Evolutionary conservation across 1,139 yeast species (phyloP), one percentile per base, ranked within the genome.

Genomic region (Entelexis paramagnoliae): DNA sequence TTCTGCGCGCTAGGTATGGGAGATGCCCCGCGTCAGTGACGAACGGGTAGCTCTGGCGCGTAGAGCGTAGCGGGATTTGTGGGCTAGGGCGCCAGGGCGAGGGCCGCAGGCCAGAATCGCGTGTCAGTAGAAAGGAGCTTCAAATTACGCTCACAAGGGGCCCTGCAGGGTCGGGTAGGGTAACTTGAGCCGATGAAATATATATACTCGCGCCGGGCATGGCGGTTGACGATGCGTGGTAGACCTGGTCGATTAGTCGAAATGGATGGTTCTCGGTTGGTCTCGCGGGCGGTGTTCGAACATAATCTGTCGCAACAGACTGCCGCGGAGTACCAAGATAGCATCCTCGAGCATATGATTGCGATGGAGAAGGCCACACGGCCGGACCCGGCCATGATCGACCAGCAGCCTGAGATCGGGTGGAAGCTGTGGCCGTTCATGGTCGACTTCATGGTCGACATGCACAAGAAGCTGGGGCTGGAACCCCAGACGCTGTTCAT

Each of bases 351-450:
- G 39, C 71, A 69, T 55, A 63, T 68, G 63, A 60, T 61, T 40
- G 60, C 59, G 26, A 53, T 69, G 59, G 71, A 69, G 57, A 51
- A 53, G 39, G 48, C 51, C 20, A 63, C 67, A 26, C 56, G 62
- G 22, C 66, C 70, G 14, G 68, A 66, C 55, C 61, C 69, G 5
- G 46, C 80, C 40, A 83, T 88, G 93, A 86, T 89, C 59, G 95
- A 86, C 60, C 73, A 83, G 56, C 97, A 91, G 68, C 96, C 97
- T 0, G 96, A 89, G 68, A 78, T 88, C 55, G 86, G 84, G 62
- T 87, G 96, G 95, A 81, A 76, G 67, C 85, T 88, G 95, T 77
- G 97, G 63, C 96, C 96, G 1, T 85, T 80, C 61, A 72, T 89
- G 51, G 74, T 89, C 46, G 95, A 89, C 66, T 87, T 85, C 63